Evolutionary conservation across 2,329 filamentous ascomycete species (phyloP).

Genomic region (Monosporascus sp.): DNA sequence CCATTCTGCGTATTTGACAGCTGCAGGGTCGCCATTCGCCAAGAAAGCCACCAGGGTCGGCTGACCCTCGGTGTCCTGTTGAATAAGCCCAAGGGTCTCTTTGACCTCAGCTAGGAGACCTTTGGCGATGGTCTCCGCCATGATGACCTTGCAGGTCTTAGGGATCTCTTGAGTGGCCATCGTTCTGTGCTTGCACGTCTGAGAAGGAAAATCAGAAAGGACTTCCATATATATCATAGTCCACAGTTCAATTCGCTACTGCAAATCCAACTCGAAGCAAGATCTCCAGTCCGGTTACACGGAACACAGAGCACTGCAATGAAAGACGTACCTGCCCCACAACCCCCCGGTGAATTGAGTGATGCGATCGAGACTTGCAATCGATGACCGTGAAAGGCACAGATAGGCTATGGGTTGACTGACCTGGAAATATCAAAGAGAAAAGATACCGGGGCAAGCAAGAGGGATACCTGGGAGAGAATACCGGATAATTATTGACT

Average conservation of each 20-base stretch:
- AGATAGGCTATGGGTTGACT: background rate
- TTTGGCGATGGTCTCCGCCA: slow-evolving; percentile 84
- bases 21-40: slow-evolving; percentile 86
- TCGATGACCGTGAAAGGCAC: background rate
- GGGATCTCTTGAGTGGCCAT: slow-evolving; percentile 42
- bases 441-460: background rate
- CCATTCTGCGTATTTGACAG: slow-evolving; percentile 92
- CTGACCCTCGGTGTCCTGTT: slow-evolving; percentile 47
- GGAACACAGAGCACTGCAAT: background rate
- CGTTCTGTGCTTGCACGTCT: slow-evolving; percentile 9
- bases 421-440: background rate
- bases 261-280: slow-evolving; percentile 8
- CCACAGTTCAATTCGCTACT: slow-evolving; percentile 3
- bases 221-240: background rate
- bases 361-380: background rate
- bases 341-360: slow-evolving; percentile 4
- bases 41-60: slow-evolving; percentile 88
- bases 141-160: slow-evolving; percentile 86
- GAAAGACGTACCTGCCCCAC: slow-evolving; percentile 8
- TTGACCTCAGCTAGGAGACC: slow-evolving; percentile 72
- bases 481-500: background rate
- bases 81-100: slow-evolving; percentile 66
- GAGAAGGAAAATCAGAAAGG: slow-evolving; percentile 1
- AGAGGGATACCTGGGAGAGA: background rate
- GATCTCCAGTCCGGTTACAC: background rate